A percentile compares a stretch with the other conserved stretches of the same genome.
Conservation (phyloP, 2,329 filamentous ascomycete species). For the Graphium sp. region DNA sequence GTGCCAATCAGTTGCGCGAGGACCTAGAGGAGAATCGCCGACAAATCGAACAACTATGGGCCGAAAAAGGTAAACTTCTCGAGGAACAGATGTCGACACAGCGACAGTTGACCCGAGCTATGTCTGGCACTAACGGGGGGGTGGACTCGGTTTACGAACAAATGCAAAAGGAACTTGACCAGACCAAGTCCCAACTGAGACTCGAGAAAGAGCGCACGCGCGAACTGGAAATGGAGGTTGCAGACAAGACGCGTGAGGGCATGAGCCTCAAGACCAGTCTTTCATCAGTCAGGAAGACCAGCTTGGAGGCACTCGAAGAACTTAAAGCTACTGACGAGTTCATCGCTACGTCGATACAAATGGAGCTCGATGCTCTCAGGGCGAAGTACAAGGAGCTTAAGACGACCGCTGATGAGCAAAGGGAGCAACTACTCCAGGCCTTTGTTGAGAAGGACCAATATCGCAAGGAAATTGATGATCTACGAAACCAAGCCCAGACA, state of each 20-base stretch:
- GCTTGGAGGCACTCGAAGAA: slow-evolving; percentile 34
- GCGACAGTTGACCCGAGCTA: slow-evolving; percentile 37
- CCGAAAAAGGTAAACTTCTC: slow-evolving; percentile 36
- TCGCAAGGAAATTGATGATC: slow-evolving; percentile 33
- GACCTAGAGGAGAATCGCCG: slow-evolving; percentile 38
- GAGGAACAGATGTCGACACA: slow-evolving; percentile 40
- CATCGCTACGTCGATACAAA: slow-evolving; percentile 38
- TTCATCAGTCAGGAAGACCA: slow-evolving; percentile 34
- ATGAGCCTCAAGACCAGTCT: slow-evolving; percentile 34
- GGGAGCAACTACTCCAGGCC: slow-evolving; percentile 41
- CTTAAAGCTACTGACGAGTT: slow-evolving; percentile 42
- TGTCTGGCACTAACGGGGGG: too few relatives aligned
- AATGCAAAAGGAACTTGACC: slow-evolving; percentile 28
- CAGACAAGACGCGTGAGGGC: slow-evolving; percentile 38
- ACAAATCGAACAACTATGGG: slow-evolving; percentile 31
- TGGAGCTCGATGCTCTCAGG: slow-evolving; percentile 38
- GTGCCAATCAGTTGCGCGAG: slow-evolving; percentile 31
- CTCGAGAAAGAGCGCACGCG: slow-evolving; percentile 21
- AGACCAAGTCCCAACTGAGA: slow-evolving; percentile 28
- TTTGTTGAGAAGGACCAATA: slow-evolving; percentile 44
- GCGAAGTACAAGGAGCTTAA: slow-evolving; percentile 28
- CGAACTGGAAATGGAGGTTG: slow-evolving; percentile 27
- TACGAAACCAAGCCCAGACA: too few relatives aligned
- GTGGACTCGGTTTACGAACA: too few relatives aligned
- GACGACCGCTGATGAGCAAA: slow-evolving; percentile 37